Evolutionary conservation across 345 rosid genomes (phyloP).

Genomic region (Euphorbia lathyris): DNA sequence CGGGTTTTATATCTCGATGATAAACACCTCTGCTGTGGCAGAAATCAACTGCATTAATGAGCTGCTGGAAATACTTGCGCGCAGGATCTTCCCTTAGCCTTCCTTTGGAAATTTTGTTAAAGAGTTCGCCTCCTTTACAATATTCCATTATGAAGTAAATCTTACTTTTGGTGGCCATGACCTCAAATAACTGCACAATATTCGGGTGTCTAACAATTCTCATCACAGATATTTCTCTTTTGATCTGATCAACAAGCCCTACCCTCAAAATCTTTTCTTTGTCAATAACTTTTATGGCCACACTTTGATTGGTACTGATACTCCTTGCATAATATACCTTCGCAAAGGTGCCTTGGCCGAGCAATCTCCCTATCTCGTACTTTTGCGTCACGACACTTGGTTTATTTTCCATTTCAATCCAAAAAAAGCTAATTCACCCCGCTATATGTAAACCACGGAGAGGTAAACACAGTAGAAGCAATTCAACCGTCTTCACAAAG

Average conservation of each 20-base stretch:
- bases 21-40: slow-evolving; percentile 31
- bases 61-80: slow-evolving; percentile 26
- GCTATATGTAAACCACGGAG: not conserved
- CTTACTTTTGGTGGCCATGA: slow-evolving; percentile 32
- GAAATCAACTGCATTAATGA: slow-evolving; percentile 34
- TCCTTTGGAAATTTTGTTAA: slow-evolving; percentile 30
- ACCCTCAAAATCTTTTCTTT: slow-evolving; percentile 27
- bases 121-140: slow-evolving; percentile 33
- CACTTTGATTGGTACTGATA: slow-evolving; percentile 26
- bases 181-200: slow-evolving; percentile 28
- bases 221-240: slow-evolving; percentile 33
- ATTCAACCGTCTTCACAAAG: slow-evolving; percentile 25
- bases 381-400: slow-evolving; percentile 25
- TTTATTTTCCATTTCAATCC: slow-evolving; percentile 23
- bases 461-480: not conserved
- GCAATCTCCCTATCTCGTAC: slow-evolving; percentile 30
- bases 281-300: slow-evolving; percentile 25
- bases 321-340: slow-evolving; percentile 32
- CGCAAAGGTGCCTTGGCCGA: slow-evolving; percentile 37
- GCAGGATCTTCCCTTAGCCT: slow-evolving; percentile 24
- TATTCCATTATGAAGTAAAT: slow-evolving; percentile 27
- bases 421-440: not conserved
- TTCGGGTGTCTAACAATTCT: slow-evolving; percentile 29
- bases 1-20: slow-evolving; percentile 32
- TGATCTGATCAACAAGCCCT: slow-evolving; percentile 32